Conservation (phyloP, 306 rosid species). For the Sicyos edulis region DNA sequence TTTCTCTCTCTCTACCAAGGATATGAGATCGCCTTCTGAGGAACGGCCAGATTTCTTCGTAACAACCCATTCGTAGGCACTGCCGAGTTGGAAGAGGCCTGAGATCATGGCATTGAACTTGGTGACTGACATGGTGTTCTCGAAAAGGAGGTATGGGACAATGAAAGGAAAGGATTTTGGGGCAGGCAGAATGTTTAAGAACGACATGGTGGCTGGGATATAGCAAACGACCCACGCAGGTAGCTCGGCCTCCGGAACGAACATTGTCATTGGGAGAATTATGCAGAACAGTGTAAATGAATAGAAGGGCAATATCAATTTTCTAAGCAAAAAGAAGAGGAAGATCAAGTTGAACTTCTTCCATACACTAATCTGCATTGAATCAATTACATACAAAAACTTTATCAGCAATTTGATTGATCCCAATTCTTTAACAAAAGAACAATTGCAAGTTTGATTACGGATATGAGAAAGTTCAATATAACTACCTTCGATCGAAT, state of each 20-base stretch:
- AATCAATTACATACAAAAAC: slow-evolving; percentile 15
- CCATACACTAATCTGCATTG: slow-evolving; percentile 57
- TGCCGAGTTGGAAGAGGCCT: slow-evolving; percentile 81
- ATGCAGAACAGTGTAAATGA: slow-evolving; percentile 86
- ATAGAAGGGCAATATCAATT: slow-evolving; percentile 78
- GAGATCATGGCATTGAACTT: slow-evolving; percentile 95
- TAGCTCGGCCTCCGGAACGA: slow-evolving; percentile 75
- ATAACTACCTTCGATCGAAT: slow-evolving; percentile 52
- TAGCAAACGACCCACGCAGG: slow-evolving; percentile 89
- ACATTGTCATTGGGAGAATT: slow-evolving; percentile 94
- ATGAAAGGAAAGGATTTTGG: slow-evolving; percentile 90
- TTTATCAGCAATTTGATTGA: slow-evolving; percentile 23
- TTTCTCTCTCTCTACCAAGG: slow-evolving; percentile 53
- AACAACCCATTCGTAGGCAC: slow-evolving; percentile 93
- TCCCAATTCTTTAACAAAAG: background rate
- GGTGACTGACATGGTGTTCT: slow-evolving; percentile 90
- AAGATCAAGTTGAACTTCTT: slow-evolving; percentile 77
- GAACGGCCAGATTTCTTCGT: slow-evolving; percentile 92
- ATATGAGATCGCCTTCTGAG: slow-evolving; percentile 71
- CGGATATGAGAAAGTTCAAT: background rate
- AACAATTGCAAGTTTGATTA: background rate
- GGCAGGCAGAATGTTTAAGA: slow-evolving; percentile 83
- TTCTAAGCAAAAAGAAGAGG: slow-evolving; percentile 79
- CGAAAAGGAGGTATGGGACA: slow-evolving; percentile 89
- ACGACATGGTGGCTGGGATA: slow-evolving; percentile 84